phyloP scores from a whole-genome alignment of 2,329 filamentous ascomycete genomes.

The Pleoardoris graminearum region DNA sequence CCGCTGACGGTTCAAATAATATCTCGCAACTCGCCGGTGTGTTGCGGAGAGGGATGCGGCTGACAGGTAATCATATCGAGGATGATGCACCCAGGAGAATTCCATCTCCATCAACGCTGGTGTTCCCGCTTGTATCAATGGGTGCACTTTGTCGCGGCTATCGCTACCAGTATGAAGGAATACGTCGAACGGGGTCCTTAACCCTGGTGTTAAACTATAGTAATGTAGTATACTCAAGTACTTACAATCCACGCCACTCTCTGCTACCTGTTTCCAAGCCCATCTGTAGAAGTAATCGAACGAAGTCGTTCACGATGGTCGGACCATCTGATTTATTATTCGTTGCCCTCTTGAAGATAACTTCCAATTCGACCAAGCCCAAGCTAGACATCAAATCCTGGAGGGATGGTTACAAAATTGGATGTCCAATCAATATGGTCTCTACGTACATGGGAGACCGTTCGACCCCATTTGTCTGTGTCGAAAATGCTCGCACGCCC shows the following conservation, averaged over 20 bases:
- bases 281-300: neutral
- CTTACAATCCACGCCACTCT: neutral
- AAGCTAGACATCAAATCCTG: neutral
- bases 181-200: neutral
- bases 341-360: neutral
- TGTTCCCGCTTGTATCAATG: neutral
- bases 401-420: neutral
- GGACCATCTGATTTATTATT: neutral
- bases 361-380: neutral
- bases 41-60: neutral
- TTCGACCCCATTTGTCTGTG: neutral
- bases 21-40: neutral
- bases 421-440: neutral
- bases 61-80: neutral
- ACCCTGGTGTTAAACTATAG: neutral
- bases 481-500: neutral
- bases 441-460: neutral
- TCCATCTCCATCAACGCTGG: neutral
- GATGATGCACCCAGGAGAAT: neutral
- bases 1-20: neutral
- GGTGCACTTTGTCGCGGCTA: neutral
- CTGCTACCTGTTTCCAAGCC: neutral
- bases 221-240: neutral
- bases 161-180: neutral
- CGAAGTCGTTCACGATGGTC: neutral